phyloP scores from a whole-genome alignment of 2,329 filamentous ascomycete species.

The Aspergillus jensenii region DNA sequence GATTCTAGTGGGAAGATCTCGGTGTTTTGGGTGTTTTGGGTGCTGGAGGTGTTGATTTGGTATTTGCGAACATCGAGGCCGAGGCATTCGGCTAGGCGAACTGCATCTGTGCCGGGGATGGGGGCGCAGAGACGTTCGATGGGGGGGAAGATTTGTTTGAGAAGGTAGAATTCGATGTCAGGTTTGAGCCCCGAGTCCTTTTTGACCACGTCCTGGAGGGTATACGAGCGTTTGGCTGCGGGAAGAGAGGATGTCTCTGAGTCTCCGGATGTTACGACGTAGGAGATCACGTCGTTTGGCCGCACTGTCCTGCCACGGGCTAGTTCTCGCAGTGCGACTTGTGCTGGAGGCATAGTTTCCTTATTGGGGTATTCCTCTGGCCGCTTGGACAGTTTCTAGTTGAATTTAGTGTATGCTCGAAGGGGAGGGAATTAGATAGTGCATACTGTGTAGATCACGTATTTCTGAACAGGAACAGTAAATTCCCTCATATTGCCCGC shows the following conservation, averaged over 20 bases:
- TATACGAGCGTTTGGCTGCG: conserved; percentile 84
- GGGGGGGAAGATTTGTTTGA: conserved; percentile 97
- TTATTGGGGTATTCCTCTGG: conserved; percentile 93
- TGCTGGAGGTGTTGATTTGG: conserved; percentile 62
- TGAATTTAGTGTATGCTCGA: conserved; percentile 18
- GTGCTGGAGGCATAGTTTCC: conserved; percentile 93
- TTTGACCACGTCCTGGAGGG: conserved; percentile 81
- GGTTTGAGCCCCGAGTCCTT: conserved; percentile 72
- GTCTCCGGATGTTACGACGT: conserved; percentile 76
- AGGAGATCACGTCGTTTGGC: conserved; percentile 93
- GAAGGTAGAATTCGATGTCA: conserved; percentile 96
- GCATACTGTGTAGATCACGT: conserved; percentile 83
- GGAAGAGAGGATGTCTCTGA: conserved; percentile 61
- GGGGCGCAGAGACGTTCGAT: conserved; percentile 97
- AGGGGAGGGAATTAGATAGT: background rate
- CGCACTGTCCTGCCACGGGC: conserved; percentile 83
- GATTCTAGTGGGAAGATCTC: conserved; percentile 91
- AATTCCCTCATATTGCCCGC: conserved; percentile 81
- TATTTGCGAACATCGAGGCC: conserved; percentile 91
- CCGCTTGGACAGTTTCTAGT: conserved; percentile 81
- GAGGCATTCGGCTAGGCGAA: conserved; percentile 86
- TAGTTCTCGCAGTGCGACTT: conserved; percentile 87
- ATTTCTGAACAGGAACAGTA: conserved; percentile 74
- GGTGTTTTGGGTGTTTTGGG: conserved; percentile 54
- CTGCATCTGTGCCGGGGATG: conserved; percentile 86